Evolutionary conservation across 768 basidiomycete species (phyloP), one percentile per base, ranked within the genome.

Genomic region (Xerocomellus chrysenteron): DNA sequence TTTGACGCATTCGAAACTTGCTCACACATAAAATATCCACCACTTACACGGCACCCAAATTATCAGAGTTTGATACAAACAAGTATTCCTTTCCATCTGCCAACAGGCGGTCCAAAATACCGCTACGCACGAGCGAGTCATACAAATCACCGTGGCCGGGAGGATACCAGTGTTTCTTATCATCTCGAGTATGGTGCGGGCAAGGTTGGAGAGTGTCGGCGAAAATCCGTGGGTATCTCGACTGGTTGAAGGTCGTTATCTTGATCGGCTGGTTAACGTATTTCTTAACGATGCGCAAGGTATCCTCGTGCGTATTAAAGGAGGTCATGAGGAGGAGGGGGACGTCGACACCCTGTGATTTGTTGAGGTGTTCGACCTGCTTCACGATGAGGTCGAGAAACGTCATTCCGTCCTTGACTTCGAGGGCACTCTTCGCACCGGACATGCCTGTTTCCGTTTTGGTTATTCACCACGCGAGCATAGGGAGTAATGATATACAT

Each of bases 251-350:
- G 56, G 86, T 87, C 50, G 87, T 87, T 75, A 96, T 93, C 72
- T 91, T 90, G 68, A 97, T 83, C 69, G 94, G 92, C 77, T 95
- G 94, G 77, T 94, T 91, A 49, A 88, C 86, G 73, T 97, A 97
- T 77, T 96, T 97, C 74, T 97, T 93, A 75, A 95, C 93, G 81
- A 97, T 92, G 63, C 92, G 89, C 59, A 92, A 85, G 48, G 95
- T 96, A 73, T 98, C 94, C 37, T 97, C 92, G 72, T 94, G 91
- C 19, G 95, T 98, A 80, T 96, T 96, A 82, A 98, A 98, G 54
- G 93, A 96, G 69, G 94, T 97, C 96, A 97, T 96, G 68, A 98
- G 85, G 76, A 97, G 90, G 73, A 97, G 88, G n/a, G 93, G 94
- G 44, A 96, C 92, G 75, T 97, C 89, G 74, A 92, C 88, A 60